Evolutionary conservation across 1,284 basidiomycete species (phyloP), one percentile per base, ranked within the genome.

Genomic region (Boletus sp.): DNA sequence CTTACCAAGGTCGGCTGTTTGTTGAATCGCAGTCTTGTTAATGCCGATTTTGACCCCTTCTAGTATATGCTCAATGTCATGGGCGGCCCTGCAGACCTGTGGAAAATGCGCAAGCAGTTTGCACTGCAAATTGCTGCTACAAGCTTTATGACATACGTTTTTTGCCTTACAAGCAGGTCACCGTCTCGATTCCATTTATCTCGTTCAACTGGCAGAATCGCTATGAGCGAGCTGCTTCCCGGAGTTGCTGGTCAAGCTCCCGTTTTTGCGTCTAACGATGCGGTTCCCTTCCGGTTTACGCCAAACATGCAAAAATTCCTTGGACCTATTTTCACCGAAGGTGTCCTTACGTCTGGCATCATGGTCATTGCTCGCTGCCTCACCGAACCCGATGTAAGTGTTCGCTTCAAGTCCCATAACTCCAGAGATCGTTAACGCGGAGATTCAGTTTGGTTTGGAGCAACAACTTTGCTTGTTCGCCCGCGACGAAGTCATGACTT

Each of bases 101-200:
- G 95, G 94, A 80, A 91, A 53, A 92, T 98, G 82, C 84, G 96
- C 54, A 99, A 97, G 73, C 93, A 97, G 68, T 97, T 99, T 68
- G 88, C 94, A 9, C 70, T 89, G 36, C 94, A 99, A 65, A 77
- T 92, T 36, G 92, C 96, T 0, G 79, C 91, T 0, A 83, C 82
- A 34, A 89, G 89, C 59, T 99, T 99, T 76, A 86, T 96, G 77
- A 96, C 94, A 8, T 97, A 91, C 64, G 75, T 90, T 35, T 80
- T 97, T 56, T 91, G 84, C 57, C 77, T 99, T 44, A 87, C 87
- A 40, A 89, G 88, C 60, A 84, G 96, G 36, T 74, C 83, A 6
- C 95, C 95, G 0, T 75, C 80, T 14, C 82, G 94, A 13, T 95
- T 97, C 77, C 85, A 93, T 60, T 69, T 99, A 52, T 94, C 91